Evolutionary conservation across 495 filamentous ascomycete species (phyloP), one percentile per base, ranked within the genome.

Genomic region (Tuber magnatum): DNA sequence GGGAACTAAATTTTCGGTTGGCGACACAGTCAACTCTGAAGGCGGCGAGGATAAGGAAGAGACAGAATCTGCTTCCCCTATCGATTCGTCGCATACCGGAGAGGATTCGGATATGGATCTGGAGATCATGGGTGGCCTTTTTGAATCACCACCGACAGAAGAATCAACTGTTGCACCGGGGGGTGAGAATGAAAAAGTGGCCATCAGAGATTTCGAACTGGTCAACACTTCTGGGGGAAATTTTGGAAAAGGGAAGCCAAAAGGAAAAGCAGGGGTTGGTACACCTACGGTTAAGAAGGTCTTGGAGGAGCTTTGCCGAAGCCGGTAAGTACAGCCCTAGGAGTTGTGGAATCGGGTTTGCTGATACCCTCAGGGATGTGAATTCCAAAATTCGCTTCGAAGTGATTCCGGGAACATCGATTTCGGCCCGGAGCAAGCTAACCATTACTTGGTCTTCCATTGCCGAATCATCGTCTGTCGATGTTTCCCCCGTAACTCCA

Each of bases 271-370:
- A 6, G 80, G 80, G 16, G 74, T 80, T 16, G 78, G 44, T 42
- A 75, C 73, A 70, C 42, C 42, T 32, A 69, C 40, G 28, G 75
- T 82, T 32, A 78, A 77, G 56, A 75, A 73, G 28, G 39, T 92
- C 61, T 83, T 99, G 24, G 93, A 97, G 80, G 95, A 97, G 83
- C 88, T 92, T 68, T 97, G 93, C 82, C 91, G 91, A 78, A 89
- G 93, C 75, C 91, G 92, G 91, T 91, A 85, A 82, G 87, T 82
- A 68, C 22, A 41, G 20, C 73, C 69, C 20, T 90, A 81, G 85
- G 91, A 82, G 85, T 91, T 8, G 32, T 90, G 86, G 79, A 83
- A 94, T 72, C 85, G 85, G 39, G 93, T 89, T 81, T 88, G 76
- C 82, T 90, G n/a, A 84, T 92, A 40, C 94, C 93, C 7, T 85